Percentiles rank a stretch among this genome's conserved stretches.
phyloP scores from a whole-genome alignment of 768 basidiomycete species.

The Phanerochaete carnosa region DNA sequence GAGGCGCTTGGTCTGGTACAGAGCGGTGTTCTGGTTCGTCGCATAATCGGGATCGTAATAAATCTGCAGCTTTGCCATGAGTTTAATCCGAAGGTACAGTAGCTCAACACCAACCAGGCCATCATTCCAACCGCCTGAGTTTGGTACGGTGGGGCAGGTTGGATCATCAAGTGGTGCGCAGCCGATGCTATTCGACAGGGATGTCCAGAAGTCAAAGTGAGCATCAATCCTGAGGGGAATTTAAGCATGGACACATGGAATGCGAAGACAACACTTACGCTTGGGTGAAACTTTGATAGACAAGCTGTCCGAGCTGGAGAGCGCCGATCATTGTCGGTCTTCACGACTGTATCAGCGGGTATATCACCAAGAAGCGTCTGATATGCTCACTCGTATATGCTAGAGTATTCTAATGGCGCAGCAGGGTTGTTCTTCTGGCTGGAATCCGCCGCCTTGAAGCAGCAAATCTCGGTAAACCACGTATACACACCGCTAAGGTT shows the following conservation, averaged over 20 bases:
- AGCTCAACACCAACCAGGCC: constrained; percentile 9
- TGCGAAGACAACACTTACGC: constrained; percentile 6
- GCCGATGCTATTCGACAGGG: constrained; percentile 30
- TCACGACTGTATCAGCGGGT: not conserved
- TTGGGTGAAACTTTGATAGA: constrained; percentile 20
- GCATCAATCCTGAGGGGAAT: not conserved
- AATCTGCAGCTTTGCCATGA: constrained; percentile 23
- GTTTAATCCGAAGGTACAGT: not conserved
- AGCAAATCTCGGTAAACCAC: constrained; percentile 26
- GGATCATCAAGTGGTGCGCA: constrained; percentile 34
- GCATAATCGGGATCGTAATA: constrained; percentile 39
- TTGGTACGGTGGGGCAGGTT: constrained; percentile 32
- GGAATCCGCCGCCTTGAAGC: constrained; percentile 17
- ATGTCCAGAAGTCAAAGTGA: constrained; percentile 16
- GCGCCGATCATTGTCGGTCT: constrained; percentile 22
- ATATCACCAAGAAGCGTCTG: not conserved
- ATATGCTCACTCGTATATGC: not conserved
- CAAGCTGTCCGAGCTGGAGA: constrained; percentile 18
- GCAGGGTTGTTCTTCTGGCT: constrained; percentile 14
- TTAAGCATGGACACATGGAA: not conserved
- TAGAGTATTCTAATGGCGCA: constrained; percentile 12
- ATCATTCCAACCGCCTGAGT: constrained; percentile 42
- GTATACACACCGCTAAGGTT: constrained; percentile 18
- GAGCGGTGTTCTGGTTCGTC: constrained; percentile 12
- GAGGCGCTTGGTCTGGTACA: constrained; percentile 22